Evolutionary conservation across 2,329 filamentous ascomycete genomes (phyloP).

Genomic region (Fusarium transvaalense): DNA sequence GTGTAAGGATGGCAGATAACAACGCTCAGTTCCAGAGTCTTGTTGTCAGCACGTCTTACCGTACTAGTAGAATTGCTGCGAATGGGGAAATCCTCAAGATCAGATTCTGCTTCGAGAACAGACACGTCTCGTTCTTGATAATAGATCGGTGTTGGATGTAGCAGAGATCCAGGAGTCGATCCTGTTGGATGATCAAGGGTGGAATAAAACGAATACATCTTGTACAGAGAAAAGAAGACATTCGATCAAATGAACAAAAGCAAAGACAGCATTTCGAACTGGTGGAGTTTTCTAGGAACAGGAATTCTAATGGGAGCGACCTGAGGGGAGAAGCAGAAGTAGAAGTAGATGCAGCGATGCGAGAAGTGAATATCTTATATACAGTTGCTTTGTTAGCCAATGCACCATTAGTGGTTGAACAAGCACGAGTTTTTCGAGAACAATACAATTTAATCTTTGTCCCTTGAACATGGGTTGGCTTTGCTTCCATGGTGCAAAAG

Average conservation of each 20-base stretch:
- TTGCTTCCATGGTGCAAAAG: background rate
- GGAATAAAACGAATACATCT: background rate
- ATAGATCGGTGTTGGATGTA: background rate
- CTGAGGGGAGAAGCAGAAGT: background rate
- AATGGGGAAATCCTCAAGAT: background rate
- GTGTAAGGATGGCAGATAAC: background rate
- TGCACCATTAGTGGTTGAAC: background rate
- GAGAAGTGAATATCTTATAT: background rate
- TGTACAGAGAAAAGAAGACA: background rate
- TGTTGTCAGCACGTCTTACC: background rate
- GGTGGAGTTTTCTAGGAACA: too few relatives aligned
- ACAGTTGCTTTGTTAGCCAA: background rate
- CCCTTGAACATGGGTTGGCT: background rate
- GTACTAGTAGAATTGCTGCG: background rate
- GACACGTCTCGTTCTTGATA: background rate
- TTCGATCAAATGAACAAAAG: background rate
- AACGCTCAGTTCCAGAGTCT: constrained; percentile 9
- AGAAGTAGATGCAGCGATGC: too few relatives aligned
- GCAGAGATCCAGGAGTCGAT: background rate
- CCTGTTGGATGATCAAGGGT: background rate
- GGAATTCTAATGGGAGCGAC: too few relatives aligned
- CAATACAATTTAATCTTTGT: background rate
- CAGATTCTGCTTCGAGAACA: background rate
- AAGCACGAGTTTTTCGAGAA: background rate
- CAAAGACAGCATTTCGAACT: background rate